Evolutionary conservation across 75 land plant genomes (phyloP), one percentile per base, ranked within the genome.

Genomic region (Picea glauca): DNA sequence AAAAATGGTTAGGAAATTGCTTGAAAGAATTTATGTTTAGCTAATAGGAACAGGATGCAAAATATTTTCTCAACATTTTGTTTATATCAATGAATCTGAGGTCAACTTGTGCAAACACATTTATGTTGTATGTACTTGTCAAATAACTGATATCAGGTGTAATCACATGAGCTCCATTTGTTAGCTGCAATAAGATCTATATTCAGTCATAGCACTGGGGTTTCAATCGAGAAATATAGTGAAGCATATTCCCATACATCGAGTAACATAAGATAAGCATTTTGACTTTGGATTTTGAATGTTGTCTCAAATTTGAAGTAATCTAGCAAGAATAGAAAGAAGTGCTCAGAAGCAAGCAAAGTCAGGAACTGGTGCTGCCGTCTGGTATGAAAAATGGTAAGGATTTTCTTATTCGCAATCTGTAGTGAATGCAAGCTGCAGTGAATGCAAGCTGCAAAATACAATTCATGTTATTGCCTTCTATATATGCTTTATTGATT

Each of bases 321-420:
- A 93, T 63, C 81, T 96, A 80, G 96, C 96, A 68, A 86, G 93
- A 88, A 93, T 96, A 78, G 98, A 96, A 84, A 91, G 91, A 83
- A 93, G 94, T 81, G 98, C 98, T 11, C 91, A 96, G 83, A 96
- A 96, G 80, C 98, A 96, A 86, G 98, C 96, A 32, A 96, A 91
- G 77, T 91, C 94, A 67, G 98, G 97, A 75, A 82, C 80, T 58
- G 98, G 90, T 58, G 86, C 86, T 77, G 98, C 96, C 78, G 98
- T 94, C 17, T 96, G 98, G 98, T 92, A 86, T 83, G 98, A 96
- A 81, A 96, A 96, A 78, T 96, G 98, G 98, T 96, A 77, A 87
- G 91, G 13, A 58, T 23, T 76, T 43, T 20, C 13, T 59, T 31
- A 62, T 58, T 13, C 67, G 17, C 7, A 33, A 32, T 40, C 9